Conservation (phyloP, 2,329 filamentous ascomycete species). For the Torrubiella hemipterigena region DNA sequence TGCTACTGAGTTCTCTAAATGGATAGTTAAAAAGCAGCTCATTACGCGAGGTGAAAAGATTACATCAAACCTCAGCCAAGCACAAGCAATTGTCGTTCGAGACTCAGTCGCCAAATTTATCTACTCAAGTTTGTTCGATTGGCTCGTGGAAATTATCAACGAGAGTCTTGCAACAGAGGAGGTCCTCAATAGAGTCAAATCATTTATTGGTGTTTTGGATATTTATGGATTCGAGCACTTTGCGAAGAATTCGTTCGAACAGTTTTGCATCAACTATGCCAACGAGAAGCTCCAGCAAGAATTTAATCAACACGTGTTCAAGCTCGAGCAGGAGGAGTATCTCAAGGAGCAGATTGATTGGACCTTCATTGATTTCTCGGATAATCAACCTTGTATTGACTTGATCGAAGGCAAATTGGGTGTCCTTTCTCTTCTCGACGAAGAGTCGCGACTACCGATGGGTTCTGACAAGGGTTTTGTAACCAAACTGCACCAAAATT, state of each 20-base stretch:
- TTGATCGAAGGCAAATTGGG: slow-evolving; percentile 95
- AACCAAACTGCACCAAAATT: slow-evolving; percentile 91
- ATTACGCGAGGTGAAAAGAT: slow-evolving; percentile 96
- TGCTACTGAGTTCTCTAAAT: slow-evolving; percentile 77
- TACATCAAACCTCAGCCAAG: slow-evolving; percentile 84
- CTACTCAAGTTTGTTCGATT: slow-evolving; percentile 96
- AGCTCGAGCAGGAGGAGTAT: slow-evolving; percentile 97
- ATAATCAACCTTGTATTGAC: slow-evolving; percentile 98
- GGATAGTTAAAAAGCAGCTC: slow-evolving; percentile 98
- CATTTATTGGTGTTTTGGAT: slow-evolving; percentile 97
- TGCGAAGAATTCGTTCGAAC: slow-evolving; percentile 98
- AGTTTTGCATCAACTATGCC: slow-evolving; percentile 99
- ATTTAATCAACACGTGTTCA: slow-evolving; percentile 99
- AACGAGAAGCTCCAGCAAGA: slow-evolving; percentile 99
- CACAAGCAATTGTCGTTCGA: slow-evolving; percentile 85
- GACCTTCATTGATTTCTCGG: slow-evolving; percentile 99
- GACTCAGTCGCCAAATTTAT: slow-evolving; percentile 98
- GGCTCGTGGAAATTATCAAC: slow-evolving; percentile 97
- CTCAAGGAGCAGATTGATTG: slow-evolving; percentile 93
- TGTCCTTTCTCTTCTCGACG: slow-evolving; percentile 82
- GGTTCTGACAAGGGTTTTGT: slow-evolving; percentile 96
- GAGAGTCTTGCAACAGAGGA: slow-evolving; percentile 78
- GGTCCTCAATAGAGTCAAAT: slow-evolving; percentile 67
- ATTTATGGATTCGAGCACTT: slow-evolving; percentile 99
- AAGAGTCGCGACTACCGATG: slow-evolving; percentile 94